Evolutionary conservation across 331 rosid genomes (phyloP).

Genomic region (Pyrus hybrid): DNA sequence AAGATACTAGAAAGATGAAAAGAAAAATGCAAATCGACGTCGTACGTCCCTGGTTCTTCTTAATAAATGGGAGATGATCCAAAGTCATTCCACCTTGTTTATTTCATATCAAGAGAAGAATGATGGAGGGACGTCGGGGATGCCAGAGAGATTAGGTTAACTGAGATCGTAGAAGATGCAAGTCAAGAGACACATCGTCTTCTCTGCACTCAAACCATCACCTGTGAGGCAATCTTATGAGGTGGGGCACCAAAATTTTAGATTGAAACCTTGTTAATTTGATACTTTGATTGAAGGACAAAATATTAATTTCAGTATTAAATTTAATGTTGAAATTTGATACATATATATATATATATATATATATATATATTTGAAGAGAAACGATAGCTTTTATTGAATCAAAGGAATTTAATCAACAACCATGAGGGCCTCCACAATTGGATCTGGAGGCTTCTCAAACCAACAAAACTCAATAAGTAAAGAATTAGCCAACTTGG

Average conservation of each 20-base stretch:
- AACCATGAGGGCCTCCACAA: too few relatives aligned
- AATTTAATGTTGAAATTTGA: too few relatives aligned
- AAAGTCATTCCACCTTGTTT: background rate
- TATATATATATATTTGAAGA: too few relatives aligned
- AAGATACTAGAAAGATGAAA: slow-evolving; percentile 21
- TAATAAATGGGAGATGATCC: background rate
- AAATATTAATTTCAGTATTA: too few relatives aligned
- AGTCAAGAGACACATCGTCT: slow-evolving; percentile 26
- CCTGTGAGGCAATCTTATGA: background rate
- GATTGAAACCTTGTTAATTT: too few relatives aligned
- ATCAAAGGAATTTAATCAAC: too few relatives aligned
- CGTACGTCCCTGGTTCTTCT: background rate
- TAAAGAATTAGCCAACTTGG: too few relatives aligned
- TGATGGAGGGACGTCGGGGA: background rate
- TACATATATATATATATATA: too few relatives aligned
- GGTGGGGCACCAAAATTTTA: background rate
- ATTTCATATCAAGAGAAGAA: background rate
- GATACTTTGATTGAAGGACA: too few relatives aligned
- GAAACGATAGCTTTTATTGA: too few relatives aligned
- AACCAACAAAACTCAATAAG: too few relatives aligned
- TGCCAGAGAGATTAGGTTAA: slow-evolving; percentile 26
- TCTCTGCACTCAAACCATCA: slow-evolving; percentile 12
- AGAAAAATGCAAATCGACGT: background rate
- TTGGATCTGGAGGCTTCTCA: too few relatives aligned
- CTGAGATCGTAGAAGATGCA: slow-evolving; percentile 19